Evolutionary conservation across 768 basidiomycete genomes (phyloP).

Genomic region (Sarcodon sp.): DNA sequence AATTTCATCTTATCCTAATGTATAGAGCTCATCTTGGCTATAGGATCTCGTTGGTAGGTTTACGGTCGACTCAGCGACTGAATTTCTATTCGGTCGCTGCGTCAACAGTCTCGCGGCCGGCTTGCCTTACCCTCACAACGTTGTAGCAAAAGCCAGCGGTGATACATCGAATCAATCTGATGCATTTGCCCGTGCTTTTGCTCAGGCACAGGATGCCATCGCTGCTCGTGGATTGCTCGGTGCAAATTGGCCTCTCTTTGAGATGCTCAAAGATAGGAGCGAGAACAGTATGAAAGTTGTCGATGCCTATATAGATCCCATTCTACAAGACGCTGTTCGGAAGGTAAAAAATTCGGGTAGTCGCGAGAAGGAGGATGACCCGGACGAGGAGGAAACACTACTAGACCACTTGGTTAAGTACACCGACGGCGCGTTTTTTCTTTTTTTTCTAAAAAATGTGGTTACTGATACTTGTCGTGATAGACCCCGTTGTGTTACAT

Average conservation of each 20-base stretch:
- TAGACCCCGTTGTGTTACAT: constrained; percentile 7
- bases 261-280: constrained; percentile 38
- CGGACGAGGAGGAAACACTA: constrained; percentile 15
- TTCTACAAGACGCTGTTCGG: constrained; percentile 32
- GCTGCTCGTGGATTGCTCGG: constrained; percentile 28
- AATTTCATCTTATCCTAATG: not conserved
- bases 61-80: constrained; percentile 45
- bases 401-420: constrained; percentile 10
- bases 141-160: constrained; percentile 9
- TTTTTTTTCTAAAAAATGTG: not conserved
- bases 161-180: not conserved
- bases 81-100: constrained; percentile 41
- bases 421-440: constrained; percentile 18
- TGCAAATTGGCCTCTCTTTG: constrained; percentile 34
- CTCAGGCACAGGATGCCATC: constrained; percentile 29
- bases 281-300: constrained; percentile 32
- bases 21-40: not conserved
- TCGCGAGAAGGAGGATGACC: constrained; percentile 5
- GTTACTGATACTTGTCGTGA: not conserved
- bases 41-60: constrained; percentile 43
- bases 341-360: constrained; percentile 17
- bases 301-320: constrained; percentile 37
- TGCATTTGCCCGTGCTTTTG: constrained; percentile 35
- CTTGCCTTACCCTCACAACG: constrained; percentile 30
- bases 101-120: constrained; percentile 32